These are phyloP conservation scores for Heterobasidion annosum DNA, from an alignment of 1,284 basidiomycete species.

Conservation along the genomic window DNA sequence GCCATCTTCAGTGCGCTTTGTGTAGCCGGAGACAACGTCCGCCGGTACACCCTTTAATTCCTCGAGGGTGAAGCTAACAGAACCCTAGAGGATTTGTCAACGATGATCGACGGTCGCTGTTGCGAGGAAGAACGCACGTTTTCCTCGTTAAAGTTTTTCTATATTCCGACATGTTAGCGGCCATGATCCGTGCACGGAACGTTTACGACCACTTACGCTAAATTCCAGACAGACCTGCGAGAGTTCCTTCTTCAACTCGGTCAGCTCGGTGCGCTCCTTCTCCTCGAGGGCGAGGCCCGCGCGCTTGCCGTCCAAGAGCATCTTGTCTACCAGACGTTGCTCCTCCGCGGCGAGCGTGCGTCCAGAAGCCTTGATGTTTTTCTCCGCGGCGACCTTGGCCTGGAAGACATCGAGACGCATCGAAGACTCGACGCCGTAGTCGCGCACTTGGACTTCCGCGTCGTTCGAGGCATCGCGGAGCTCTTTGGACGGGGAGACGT, in stretches of 20 bases:
- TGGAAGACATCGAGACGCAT: conserved; percentile 75
- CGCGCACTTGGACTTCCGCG: conserved; percentile 57
- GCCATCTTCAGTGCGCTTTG: conserved; percentile 46
- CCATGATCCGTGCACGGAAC: not conserved
- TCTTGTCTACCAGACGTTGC: conserved; percentile 64
- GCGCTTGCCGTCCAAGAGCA: conserved; percentile 68
- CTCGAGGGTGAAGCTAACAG: conserved; percentile 55
- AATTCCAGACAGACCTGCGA: conserved; percentile 68
- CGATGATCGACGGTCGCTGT: not conserved
- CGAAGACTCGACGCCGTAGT: conserved; percentile 60
- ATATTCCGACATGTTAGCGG: not conserved
- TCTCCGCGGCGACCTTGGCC: conserved; percentile 59
- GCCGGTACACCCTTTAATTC: conserved; percentile 73
- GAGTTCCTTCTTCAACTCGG: conserved; percentile 56
- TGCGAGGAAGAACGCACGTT: conserved; percentile 33
- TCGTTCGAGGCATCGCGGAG: conserved; percentile 69
- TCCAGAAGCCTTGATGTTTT: conserved; percentile 52
- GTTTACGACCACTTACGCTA: conserved; percentile 34
- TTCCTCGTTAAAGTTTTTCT: conserved; percentile 87
- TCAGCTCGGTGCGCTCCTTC: conserved; percentile 48
- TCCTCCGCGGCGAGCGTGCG: conserved; percentile 56
- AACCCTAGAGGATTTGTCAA: conserved; percentile 31
- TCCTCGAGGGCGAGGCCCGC: conserved; percentile 68
- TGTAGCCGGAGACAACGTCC: conserved; percentile 70
- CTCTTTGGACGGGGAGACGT: conserved; percentile 62